These are phyloP conservation scores for Cronartium ribicola DNA, from an alignment of 1,284 basidiomycete species.

Conservation along the genomic window DNA sequence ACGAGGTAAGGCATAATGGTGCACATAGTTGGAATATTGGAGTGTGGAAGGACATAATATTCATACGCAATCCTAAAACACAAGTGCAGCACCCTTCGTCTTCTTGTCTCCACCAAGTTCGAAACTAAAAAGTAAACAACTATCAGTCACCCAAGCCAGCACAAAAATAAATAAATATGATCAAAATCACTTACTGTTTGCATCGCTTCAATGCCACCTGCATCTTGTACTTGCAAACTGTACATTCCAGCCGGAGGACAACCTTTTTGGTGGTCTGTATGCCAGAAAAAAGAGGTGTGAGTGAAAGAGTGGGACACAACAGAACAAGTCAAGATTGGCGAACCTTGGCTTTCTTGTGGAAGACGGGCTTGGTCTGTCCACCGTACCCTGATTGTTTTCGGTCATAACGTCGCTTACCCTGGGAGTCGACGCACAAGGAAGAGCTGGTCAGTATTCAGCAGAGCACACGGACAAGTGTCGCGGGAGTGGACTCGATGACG, in stretches of 20 bases:
- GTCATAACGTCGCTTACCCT: conserved; percentile 99
- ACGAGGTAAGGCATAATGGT: not conserved
- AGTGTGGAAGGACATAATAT: conserved; percentile 1
- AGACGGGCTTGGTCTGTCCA: conserved; percentile 99
- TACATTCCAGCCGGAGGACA: conserved; percentile 95
- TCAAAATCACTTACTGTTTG: conserved; percentile 66
- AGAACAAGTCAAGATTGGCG: not conserved
- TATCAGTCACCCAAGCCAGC: conserved; percentile 56
- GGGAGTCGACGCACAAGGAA: conserved; percentile 56
- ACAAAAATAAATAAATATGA: not conserved
- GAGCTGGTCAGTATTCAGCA: not conserved
- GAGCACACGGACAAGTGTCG: not conserved
- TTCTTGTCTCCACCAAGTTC: conserved; percentile 99
- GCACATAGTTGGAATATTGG: conserved; percentile 7
- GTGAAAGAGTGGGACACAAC: conserved; percentile 4
- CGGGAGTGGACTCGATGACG: not conserved
- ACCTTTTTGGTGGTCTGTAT: conserved; percentile 97
- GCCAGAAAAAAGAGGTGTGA: conserved; percentile 9
- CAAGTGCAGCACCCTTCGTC: conserved; percentile 91
- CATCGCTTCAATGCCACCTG: conserved; percentile 87
- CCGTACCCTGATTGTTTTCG: conserved; percentile 95
- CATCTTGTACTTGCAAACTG: conserved; percentile 92
- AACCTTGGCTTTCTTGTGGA: conserved; percentile 85
- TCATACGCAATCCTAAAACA: conserved; percentile 57
- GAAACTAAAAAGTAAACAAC: conserved; percentile 61